Base-by-base conservation (phyloP, 139 green algal species). In the Spirogloea muscicola region DNA sequence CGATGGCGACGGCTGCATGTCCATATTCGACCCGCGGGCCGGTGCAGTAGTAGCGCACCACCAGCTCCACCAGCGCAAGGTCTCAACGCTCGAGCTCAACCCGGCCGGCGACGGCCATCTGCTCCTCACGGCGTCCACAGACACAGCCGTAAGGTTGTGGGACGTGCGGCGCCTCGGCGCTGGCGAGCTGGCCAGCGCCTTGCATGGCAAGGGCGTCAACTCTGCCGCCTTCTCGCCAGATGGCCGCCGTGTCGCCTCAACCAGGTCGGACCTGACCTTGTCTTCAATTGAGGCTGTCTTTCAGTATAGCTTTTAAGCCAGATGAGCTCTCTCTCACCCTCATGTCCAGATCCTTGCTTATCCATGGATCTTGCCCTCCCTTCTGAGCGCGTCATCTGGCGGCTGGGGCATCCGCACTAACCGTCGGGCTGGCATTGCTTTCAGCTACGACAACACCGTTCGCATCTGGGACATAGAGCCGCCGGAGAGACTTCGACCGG, bases 381-480 rank as follows among this genome's bases (percentile, higher is more conserved):
- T 51, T 13, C 13, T 13, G 10, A 10, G 10, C 43, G 10, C 43
- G 10, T 13, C 13, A 10, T 51, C 43, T 51, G 10, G 10, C 13
- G 43, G 10, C 13, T 51, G 43, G 10, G 43, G 43, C 43, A n/a
- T n/a, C n/a, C n/a, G n/a, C n/a, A n/a, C n/a, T n/a, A n/a, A n/a
- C n/a, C n/a, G n/a, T n/a, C n/a, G n/a, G n/a, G n/a, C n/a, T n/a
- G n/a, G 43, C 10, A 25, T 29, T 61, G 7, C 33, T 18, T 61
- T 21, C 51, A 61, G 65, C 29, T 74, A 74, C 65, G 65, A 74
- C 46, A 74, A 61, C 65, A 33, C 61, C n/a, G 18, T 74, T 27
- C 27, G 43, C 10, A 41, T 74, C 49, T 61, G 25, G 21, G 49
- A 51, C 43, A 51, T 25, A 13, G 13, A 51, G 43, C 10, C 10